Conservation (phyloP, 2,329 filamentous ascomycete genomes). For the Orbilia quercus region DNA sequence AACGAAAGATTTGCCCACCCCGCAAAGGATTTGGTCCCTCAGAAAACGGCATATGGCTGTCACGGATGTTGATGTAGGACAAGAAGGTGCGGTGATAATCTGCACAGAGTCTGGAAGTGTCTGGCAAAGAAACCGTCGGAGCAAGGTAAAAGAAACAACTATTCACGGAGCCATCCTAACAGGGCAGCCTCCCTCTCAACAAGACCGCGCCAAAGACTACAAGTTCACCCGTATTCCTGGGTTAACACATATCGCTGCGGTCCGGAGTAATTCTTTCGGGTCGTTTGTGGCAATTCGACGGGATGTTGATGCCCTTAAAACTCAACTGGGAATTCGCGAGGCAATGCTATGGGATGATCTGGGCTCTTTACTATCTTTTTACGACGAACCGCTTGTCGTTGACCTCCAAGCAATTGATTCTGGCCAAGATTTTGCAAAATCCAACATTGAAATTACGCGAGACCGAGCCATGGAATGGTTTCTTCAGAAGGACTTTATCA, state of each 20-base stretch:
- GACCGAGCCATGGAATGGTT: conserved; percentile 56
- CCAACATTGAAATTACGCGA: conserved; percentile 19
- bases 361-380: conserved; percentile 75
- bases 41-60: conserved; percentile 86
- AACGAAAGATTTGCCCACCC: conserved; percentile 77
- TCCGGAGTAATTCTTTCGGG: conserved; percentile 88
- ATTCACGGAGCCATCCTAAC: conserved; percentile 37
- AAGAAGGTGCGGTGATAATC: conserved; percentile 93
- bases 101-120: conserved; percentile 92
- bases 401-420: conserved; percentile 58
- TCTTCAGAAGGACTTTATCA: conserved; percentile 55
- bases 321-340: conserved; percentile 74
- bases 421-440: conserved; percentile 65
- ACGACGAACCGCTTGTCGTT: conserved; percentile 66
- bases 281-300: conserved; percentile 88
- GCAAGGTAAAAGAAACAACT: conserved; percentile 78
- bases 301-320: conserved; percentile 82
- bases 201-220: conserved; percentile 81
- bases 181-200: conserved; percentile 63
- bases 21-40: conserved; percentile 87
- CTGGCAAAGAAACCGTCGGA: conserved; percentile 86
- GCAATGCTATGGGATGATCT: conserved; percentile 80
- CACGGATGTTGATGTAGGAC: conserved; percentile 85
- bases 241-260: conserved; percentile 83
- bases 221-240: conserved; percentile 93